Evolutionary conservation across 1,284 basidiomycete species (phyloP).

Genomic region (Sutorius eximius): DNA sequence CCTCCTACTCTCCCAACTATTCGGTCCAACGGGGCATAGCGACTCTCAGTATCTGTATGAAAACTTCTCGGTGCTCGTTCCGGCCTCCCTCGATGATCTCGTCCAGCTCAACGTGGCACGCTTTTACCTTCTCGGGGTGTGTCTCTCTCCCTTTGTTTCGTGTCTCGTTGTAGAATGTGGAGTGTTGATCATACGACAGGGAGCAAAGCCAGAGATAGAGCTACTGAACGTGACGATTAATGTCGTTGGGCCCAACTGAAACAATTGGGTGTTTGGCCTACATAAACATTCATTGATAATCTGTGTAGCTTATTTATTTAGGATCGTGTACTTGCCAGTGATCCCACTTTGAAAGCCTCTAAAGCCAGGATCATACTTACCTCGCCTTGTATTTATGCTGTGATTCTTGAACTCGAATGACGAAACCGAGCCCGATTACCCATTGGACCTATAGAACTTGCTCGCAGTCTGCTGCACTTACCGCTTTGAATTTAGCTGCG

Average conservation of each 20-base stretch:
- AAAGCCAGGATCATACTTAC: too few relatives aligned
- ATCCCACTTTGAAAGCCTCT: too few relatives aligned
- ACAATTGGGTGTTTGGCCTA: not conserved
- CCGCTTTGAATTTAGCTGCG: too few relatives aligned
- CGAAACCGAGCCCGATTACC: too few relatives aligned
- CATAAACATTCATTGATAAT: not conserved
- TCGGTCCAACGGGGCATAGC: not conserved
- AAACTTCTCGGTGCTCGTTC: not conserved
- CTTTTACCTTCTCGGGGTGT: not conserved
- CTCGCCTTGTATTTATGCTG: too few relatives aligned
- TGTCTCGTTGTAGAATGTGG: not conserved
- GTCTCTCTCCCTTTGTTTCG: not conserved
- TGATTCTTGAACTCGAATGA: too few relatives aligned
- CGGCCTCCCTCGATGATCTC: not conserved
- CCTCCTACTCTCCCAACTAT: not conserved
- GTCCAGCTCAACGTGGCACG: not conserved
- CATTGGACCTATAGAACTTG: too few relatives aligned
- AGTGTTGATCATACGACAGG: not conserved
- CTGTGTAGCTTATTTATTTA: not conserved
- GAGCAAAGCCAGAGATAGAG: not conserved
- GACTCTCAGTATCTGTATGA: not conserved
- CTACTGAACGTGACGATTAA: not conserved
- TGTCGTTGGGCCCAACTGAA: not conserved
- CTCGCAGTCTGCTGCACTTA: too few relatives aligned
- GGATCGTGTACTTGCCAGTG: not conserved